A percentile compares a stretch with the other conserved stretches of the same genome.
Conservation (phyloP, 2,329 filamentous ascomycete genomes). For the Colletotrichum noveboracense region DNA sequence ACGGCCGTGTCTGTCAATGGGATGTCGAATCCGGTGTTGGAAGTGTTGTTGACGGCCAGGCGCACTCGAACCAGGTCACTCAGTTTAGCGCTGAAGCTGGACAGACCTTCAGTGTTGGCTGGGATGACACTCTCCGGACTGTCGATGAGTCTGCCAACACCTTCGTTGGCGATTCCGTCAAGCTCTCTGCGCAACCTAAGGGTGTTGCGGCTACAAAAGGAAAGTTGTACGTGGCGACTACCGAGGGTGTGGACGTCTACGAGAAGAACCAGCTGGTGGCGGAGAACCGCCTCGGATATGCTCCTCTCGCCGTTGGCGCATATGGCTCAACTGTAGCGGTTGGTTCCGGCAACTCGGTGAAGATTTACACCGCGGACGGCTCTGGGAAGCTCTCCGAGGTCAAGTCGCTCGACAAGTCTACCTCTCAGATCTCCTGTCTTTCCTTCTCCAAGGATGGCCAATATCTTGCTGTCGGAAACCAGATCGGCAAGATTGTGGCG, state of each 20-base stretch:
- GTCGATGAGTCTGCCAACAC: conserved; percentile 77
- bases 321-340: conserved; percentile 73
- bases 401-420: conserved; percentile 69
- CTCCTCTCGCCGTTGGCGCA: conserved; percentile 75
- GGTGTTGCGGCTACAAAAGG: conserved; percentile 64
- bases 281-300: conserved; percentile 63
- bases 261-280: conserved; percentile 66
- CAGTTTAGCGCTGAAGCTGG: conserved; percentile 70
- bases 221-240: conserved; percentile 63
- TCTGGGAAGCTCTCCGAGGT: conserved; percentile 58
- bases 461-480: conserved; percentile 81
- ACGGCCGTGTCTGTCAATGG: conserved; percentile 88
- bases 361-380: conserved; percentile 71
- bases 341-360: conserved; percentile 75
- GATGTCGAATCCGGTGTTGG: conserved; percentile 74
- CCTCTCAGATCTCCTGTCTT: conserved; percentile 77
- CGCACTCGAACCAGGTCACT: conserved; percentile 85
- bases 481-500: conserved; percentile 85
- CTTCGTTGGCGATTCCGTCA: conserved; percentile 72
- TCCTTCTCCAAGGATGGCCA: conserved; percentile 82
- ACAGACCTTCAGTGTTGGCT: conserved; percentile 84
- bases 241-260: conserved; percentile 57
- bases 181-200: conserved; percentile 82
- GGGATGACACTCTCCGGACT: conserved; percentile 89
- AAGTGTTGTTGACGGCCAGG: conserved; percentile 76